These are phyloP conservation scores for Eleusine coracana DNA, from an alignment of 176 grass and related monocot species.

Conservation along the genomic window DNA sequence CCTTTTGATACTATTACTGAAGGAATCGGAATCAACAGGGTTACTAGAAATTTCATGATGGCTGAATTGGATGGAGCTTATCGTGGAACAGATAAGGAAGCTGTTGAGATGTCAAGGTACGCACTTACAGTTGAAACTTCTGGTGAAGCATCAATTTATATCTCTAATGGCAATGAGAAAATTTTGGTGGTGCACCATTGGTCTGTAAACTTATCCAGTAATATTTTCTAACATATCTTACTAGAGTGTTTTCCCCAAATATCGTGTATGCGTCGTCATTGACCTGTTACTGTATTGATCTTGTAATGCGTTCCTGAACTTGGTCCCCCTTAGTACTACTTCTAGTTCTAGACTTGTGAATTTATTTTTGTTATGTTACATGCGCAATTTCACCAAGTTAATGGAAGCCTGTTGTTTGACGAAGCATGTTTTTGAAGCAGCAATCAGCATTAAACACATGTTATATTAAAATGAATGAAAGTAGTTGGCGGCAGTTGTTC, in stretches of 20 bases:
- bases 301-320: constrained; percentile 16
- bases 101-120: constrained; percentile 98
- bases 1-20: constrained; percentile 97
- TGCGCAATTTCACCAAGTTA: neutral
- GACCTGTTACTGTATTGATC: constrained; percentile 1
- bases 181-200: neutral
- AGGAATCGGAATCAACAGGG: constrained; percentile 98
- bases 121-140: neutral
- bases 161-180: constrained; percentile 8
- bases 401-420: neutral
- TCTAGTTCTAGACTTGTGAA: constrained; percentile 21
- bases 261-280: neutral
- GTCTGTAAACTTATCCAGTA: neutral
- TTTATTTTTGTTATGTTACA: neutral
- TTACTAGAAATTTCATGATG: constrained; percentile 93
- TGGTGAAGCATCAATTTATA: constrained; percentile 4
- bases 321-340: constrained; percentile 6
- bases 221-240: constrained; percentile 7
- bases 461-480: neutral
- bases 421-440: constrained; percentile 31
- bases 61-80: constrained; percentile 86
- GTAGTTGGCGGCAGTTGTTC: neutral
- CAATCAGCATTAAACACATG: neutral
- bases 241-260: constrained; percentile 4
- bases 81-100: constrained; percentile 83